Evolutionary conservation across 2,329 filamentous ascomycete species (phyloP).

Genomic region (Fusarium domesticum): DNA sequence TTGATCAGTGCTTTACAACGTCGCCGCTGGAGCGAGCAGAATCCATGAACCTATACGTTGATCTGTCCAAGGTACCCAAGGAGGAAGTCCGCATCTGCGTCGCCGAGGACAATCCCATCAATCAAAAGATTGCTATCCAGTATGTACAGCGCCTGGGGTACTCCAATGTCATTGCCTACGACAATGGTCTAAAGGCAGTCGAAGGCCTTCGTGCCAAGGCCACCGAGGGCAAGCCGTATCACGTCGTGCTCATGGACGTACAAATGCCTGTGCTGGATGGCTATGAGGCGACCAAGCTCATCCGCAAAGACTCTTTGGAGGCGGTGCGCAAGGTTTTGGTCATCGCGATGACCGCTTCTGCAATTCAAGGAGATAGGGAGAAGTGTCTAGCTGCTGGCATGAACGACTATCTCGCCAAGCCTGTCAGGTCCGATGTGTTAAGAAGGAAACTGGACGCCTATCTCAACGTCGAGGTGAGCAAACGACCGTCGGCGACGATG

Average conservation of each 20-base stretch:
- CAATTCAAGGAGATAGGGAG: slow-evolving; percentile 90
- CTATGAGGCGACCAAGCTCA: slow-evolving; percentile 82
- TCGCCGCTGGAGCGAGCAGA: slow-evolving; percentile 37
- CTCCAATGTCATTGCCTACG: slow-evolving; percentile 76
- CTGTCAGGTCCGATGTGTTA: slow-evolving; percentile 82
- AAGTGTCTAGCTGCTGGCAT: slow-evolving; percentile 95
- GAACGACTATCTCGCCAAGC: slow-evolving; percentile 97
- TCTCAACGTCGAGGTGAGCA: slow-evolving; percentile 39
- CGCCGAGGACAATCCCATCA: slow-evolving; percentile 92
- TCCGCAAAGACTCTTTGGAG: slow-evolving; percentile 73
- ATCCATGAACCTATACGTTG: slow-evolving; percentile 50
- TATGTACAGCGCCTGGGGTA: slow-evolving; percentile 86
- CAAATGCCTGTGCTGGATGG: slow-evolving; percentile 94
- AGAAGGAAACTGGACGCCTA: slow-evolving; percentile 74
- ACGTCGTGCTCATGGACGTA: slow-evolving; percentile 91
- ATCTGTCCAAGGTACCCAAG: slow-evolving; percentile 70
- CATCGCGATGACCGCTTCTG: slow-evolving; percentile 95
- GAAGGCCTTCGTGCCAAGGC: slow-evolving; percentile 77
- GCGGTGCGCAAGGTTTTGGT: slow-evolving; percentile 80
- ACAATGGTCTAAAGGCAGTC: slow-evolving; percentile 84
- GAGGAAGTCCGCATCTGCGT: slow-evolving; percentile 85
- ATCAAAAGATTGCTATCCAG: slow-evolving; percentile 88
- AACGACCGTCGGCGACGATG: background rate
- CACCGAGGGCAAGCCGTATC: slow-evolving; percentile 71
- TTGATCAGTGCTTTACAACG: slow-evolving; percentile 35